Base-by-base conservation (phyloP, 768 basidiomycete genomes). In the Mycena vitilis region DNA sequence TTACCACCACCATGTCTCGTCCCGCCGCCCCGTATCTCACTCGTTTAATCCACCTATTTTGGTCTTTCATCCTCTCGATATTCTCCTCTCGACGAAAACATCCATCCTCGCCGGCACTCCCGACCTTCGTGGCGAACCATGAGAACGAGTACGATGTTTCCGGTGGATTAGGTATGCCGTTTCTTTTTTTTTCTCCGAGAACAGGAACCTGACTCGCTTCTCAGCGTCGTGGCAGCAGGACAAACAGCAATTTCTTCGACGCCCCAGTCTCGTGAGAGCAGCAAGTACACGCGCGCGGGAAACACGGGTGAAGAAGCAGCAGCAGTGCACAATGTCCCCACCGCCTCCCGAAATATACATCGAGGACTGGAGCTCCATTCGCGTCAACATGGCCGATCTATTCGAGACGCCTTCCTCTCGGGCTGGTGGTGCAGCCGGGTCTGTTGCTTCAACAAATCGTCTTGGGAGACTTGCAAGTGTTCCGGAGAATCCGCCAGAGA, bases 181-280 rank as follows among this genome's bases (percentile, higher is more conserved):
- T 10, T 11, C 44, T 15, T 13, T 37, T 10, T 16, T 15, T 12
- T 13, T 40, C 22, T 15, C 6, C 48, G 2, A 23, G 25, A 62
- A 15, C 16, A 4, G 23, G n/a, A 4, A 4, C 22, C 44, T 63
- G 42, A 59, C 5, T 30, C 8, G 10, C 30, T 42, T 10, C 22
- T n/a, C 49, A 71, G 68, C n/a, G 49, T 69, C 66, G 37, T 71
- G 70, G 70, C 59, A 71, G 65, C 38, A 53, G 20, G 70, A 68
- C 55, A 71, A 71, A 23, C 66, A 68, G 42, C 59, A 66, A 36
- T 71, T 68, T 42, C 62, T 71, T 34, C 70, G 66, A 22, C 70
- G 66, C 22, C 70, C 70, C 5, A 71, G 66, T 55, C 66, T 71
- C 37, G 20, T 54, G 6, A 65, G 34, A 25, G 66, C 70, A 34